Conservation (phyloP, 495 filamentous ascomycete genomes). For the Penicillium tannophilum region DNA sequence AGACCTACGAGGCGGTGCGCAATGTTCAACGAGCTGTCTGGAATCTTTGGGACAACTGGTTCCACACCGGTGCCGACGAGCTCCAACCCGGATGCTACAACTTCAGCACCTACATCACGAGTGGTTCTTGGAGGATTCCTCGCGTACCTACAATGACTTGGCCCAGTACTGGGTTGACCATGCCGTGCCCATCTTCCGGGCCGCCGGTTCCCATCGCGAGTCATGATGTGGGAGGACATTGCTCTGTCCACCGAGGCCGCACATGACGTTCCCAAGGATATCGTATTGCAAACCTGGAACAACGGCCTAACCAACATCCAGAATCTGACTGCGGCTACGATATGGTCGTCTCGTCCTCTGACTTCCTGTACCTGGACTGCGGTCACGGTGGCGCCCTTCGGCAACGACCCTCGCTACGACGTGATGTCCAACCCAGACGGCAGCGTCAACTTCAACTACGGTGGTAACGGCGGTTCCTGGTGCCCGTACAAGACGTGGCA, state of each 20-base stretch:
- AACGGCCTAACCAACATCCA: constrained; percentile 53
- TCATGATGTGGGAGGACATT: constrained; percentile 63
- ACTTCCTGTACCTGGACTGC: constrained; percentile 61
- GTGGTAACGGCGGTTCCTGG: constrained; percentile 56
- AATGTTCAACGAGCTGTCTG: constrained; percentile 56
- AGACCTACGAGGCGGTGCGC: constrained; percentile 54
- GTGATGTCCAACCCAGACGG: constrained; percentile 49
- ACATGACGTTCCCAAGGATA: constrained; percentile 50
- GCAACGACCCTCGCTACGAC: constrained; percentile 57
- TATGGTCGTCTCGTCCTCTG: constrained; percentile 54
- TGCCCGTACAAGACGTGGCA: constrained; percentile 65
- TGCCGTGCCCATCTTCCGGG: constrained; percentile 54
- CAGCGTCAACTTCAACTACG: constrained; percentile 55
- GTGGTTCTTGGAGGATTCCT: constrained; percentile 52
- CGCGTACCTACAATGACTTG: constrained; percentile 55
- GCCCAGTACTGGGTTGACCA: constrained; percentile 58
- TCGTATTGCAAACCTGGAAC: constrained; percentile 59
- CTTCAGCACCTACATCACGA: constrained; percentile 47
- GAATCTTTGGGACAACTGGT: constrained; percentile 55
- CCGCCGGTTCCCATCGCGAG: constrained; percentile 39
- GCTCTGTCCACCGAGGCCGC: constrained; percentile 43
- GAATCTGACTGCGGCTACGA: constrained; percentile 57
- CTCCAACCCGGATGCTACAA: constrained; percentile 57
- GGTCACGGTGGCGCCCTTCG: constrained; percentile 55
- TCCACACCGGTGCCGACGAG: constrained; percentile 59